Evolutionary conservation across 2,329 filamentous ascomycete genomes (phyloP), one percentile per base, ranked within the genome.

Genomic region (Aspergillus aculeatinus): DNA sequence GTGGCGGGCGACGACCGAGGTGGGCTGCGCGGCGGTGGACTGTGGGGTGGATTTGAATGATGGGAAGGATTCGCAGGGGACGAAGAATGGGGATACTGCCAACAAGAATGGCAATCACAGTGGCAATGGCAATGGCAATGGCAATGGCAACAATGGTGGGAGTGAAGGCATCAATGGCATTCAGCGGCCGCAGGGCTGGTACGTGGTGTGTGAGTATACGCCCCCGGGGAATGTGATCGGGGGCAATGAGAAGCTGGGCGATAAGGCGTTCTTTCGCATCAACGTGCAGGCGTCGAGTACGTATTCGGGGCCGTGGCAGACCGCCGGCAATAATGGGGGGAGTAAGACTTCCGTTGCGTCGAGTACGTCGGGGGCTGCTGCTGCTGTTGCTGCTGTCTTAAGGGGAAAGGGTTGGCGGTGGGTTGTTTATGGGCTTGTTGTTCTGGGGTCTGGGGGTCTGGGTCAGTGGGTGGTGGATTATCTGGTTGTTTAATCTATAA

Each of bases 121-220:
- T 16, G 35, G 35, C 11, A 39, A 39, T 39, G 35, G 35, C 10
- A 39, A 39, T 16, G 35, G n/a, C n/a, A n/a, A n/a, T n/a, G n/a
- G n/a, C n/a, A n/a, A n/a, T n/a, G n/a, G 35, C 35, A 42, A 42
- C 7, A 16, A 12, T 11, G 29, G 55, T n/a, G 57, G 25, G 35
- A 27, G 25, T 2, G 27, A 29, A 9, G 27, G 27, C 7, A 29
- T 29, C 2, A 58, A 47, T 11, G 55, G 53, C 1, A 35, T 35
- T 48, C 54, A 59, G 59, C 60, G 52, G 33, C 73, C 76, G 7
- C 75, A 74, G 39, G 86, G 86, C 0, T 90, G 86, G 85, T 89
- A 84, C 72, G 77, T 90, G 0, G 86, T 86, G 25, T 91, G 88
- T 66, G 87, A 90, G 75, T 91, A 90, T 74, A 87, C 80, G 78